Conservation (phyloP, 2,329 filamentous ascomycete species). For the Phoma herbarum region DNA sequence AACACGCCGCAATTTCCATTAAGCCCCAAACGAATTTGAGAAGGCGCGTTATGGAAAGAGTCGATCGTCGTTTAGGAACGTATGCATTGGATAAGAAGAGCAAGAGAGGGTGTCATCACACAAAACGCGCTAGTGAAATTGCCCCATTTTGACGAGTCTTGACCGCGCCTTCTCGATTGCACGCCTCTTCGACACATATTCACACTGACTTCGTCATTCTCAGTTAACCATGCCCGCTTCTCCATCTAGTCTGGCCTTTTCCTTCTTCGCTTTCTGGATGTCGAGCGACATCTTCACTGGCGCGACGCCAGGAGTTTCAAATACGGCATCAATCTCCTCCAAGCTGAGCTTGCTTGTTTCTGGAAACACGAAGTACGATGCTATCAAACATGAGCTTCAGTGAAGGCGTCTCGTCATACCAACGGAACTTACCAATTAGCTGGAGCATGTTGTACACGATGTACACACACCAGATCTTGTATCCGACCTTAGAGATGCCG, state of each 20-base stretch:
- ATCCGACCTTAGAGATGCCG: constrained; percentile 58
- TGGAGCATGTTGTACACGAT: constrained; percentile 61
- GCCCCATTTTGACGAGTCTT: not conserved
- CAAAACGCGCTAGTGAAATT: constrained; percentile 1
- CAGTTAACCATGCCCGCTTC: constrained; percentile 6
- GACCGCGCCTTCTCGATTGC: not conserved
- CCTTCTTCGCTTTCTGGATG: constrained; percentile 30
- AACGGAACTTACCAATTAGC: constrained; percentile 41
- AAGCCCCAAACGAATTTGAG: not conserved
- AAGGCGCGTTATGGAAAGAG: not conserved
- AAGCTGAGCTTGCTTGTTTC: constrained; percentile 61
- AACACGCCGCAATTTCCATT: not conserved
- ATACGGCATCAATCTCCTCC: constrained; percentile 68
- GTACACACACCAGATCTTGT: constrained; percentile 63
- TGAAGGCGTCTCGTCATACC: not conserved
- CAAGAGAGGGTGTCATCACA: no score
- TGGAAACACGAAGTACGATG: constrained; percentile 62
- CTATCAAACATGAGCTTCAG: constrained; percentile 9
- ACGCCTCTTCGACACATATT: not conserved
- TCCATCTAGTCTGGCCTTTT: constrained; percentile 16
- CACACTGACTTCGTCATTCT: not conserved
- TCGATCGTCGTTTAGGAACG: not conserved
- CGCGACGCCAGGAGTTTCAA: constrained; percentile 57
- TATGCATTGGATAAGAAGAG: not conserved
- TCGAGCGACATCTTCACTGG: constrained; percentile 54